Evolutionary conservation across 1,284 basidiomycete species (phyloP).

Genomic region (Heterobasidion occidentale): DNA sequence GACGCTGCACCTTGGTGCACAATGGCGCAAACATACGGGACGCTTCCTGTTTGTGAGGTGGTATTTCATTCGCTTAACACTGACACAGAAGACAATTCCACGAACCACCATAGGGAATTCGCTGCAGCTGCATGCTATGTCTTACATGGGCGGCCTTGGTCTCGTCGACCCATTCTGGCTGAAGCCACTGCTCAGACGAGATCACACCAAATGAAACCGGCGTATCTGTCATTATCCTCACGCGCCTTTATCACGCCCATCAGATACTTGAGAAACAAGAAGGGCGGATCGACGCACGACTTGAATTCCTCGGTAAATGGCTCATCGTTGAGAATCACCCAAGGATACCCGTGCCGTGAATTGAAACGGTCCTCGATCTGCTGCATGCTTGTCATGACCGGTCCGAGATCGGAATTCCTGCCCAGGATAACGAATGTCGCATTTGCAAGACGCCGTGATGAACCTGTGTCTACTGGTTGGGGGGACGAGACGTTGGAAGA

Average conservation of each 20-base stretch:
- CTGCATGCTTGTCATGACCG: constrained; percentile 45
- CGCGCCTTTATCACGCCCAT: constrained; percentile 35
- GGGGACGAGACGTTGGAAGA: neutral
- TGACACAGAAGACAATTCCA: neutral
- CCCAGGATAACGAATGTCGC: constrained; percentile 41
- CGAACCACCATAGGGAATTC: constrained; percentile 6
- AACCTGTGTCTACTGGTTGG: too few species aligned
- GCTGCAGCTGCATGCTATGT: constrained; percentile 49
- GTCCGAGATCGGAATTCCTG: constrained; percentile 41
- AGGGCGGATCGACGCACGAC: constrained; percentile 25
- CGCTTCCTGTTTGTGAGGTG: neutral
- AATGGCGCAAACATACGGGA: neutral
- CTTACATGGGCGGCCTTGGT: constrained; percentile 41
- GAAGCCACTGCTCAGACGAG: constrained; percentile 33
- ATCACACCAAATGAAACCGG: constrained; percentile 51
- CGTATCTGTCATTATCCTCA: constrained; percentile 32
- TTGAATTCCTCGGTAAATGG: constrained; percentile 68
- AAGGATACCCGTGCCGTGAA: constrained; percentile 57
- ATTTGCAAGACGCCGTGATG: constrained; percentile 22
- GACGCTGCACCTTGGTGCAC: neutral
- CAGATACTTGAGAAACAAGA: constrained; percentile 11
- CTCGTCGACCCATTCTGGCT: constrained; percentile 62
- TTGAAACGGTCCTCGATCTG: constrained; percentile 59
- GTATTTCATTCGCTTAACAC: neutral
- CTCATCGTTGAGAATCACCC: constrained; percentile 67